A percentile compares a stretch with the other conserved stretches of the same genome.
Conservation (phyloP, 495 filamentous ascomycete genomes). For the Aspergillus leporis region DNA sequence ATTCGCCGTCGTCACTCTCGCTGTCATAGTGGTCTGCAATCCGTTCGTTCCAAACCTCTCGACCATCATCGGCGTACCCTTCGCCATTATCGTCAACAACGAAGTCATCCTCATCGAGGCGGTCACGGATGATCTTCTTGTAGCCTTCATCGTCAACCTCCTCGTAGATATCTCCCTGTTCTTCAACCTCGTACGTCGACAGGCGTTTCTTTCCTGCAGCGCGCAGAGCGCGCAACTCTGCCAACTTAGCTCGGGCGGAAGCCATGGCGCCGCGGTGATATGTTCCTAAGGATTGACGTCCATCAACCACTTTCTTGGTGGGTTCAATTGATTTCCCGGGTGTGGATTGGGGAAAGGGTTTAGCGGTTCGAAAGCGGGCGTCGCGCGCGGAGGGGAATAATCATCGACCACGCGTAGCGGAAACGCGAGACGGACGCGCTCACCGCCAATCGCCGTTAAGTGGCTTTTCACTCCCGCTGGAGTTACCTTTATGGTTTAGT, state of each 20-base stretch:
- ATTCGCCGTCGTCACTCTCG: conserved; percentile 70
- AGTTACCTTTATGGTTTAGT: neutral
- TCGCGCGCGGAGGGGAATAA: conserved; percentile 17
- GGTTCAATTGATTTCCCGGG: conserved; percentile 2
- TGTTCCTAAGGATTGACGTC: conserved; percentile 14
- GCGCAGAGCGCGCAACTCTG: conserved; percentile 81
- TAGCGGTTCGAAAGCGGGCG: conserved; percentile 5
- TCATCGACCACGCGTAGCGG: conserved; percentile 16
- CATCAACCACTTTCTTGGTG: conserved; percentile 9
- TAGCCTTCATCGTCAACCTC: conserved; percentile 97
- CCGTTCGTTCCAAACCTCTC: conserved; percentile 90
- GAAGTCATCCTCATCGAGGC: conserved; percentile 93
- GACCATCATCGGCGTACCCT: conserved; percentile 93
- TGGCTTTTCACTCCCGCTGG: conserved; percentile 17
- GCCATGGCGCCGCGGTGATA: conserved; percentile 30
- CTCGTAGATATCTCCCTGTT: conserved; percentile 85
- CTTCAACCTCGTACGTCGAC: conserved; percentile 83
- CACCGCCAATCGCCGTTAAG: conserved; percentile 26
- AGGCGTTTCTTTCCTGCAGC: conserved; percentile 87
- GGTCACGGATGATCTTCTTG: conserved; percentile 88
- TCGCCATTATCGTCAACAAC: conserved; percentile 94
- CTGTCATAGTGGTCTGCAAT: conserved; percentile 56
- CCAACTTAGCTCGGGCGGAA: conserved; percentile 52
- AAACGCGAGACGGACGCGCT: conserved; percentile 28
- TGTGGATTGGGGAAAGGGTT: conserved; percentile 17